Base-by-base conservation (phyloP, 2,329 filamentous ascomycete species). In the Graphilbum sp. region DNA sequence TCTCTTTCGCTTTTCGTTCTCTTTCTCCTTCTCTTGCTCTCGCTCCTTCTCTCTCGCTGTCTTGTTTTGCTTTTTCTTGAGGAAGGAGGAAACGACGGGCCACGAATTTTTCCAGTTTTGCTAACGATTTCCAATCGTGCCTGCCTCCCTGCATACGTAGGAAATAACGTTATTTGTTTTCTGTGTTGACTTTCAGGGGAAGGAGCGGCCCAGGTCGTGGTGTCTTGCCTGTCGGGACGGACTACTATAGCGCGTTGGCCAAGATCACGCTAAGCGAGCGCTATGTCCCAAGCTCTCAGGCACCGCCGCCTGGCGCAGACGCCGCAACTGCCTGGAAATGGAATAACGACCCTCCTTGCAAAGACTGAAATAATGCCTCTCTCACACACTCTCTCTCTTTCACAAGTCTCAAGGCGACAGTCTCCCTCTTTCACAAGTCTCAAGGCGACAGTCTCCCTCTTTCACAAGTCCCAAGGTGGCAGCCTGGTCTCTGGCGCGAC, bases 141-240 rank as follows among this genome's bases (percentile, higher is more conserved):
- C 13, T 29, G 27, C 27, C 27, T 29, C 27, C 6, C 13, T 12
- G 6, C 27, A 8, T 29, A 15, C 27, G 13, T 29, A 15, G 27
- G 11, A 8, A 29, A 29, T 29, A 29, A 5, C 13, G 13, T 29
- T 25, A 18, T 24, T 41, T 40, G 23, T 32, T 43, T 43, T 36
- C 39, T 37, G 36, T 40, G 39, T 45, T 41, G 43, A 41, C 43
- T 43, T 37, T 38, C 41, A 43, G 42, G 42, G 44, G 32, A 25
- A 42, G 36, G 34, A 36, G 40, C 38, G 35, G 35, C 31, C n/a
- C 30, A 8, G 16, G 30, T 17, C 30, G 8, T 9, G 27, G 27
- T 29, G 13, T 9, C 27, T 9, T 5, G 27, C 13, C 27, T 5
- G 11, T 15, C 27, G 13, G 13, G 34, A 34, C 31, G 16, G 18